phyloP scores from a whole-genome alignment of 176 grass and related monocot species.

The Tillandsia fasciculata region DNA sequence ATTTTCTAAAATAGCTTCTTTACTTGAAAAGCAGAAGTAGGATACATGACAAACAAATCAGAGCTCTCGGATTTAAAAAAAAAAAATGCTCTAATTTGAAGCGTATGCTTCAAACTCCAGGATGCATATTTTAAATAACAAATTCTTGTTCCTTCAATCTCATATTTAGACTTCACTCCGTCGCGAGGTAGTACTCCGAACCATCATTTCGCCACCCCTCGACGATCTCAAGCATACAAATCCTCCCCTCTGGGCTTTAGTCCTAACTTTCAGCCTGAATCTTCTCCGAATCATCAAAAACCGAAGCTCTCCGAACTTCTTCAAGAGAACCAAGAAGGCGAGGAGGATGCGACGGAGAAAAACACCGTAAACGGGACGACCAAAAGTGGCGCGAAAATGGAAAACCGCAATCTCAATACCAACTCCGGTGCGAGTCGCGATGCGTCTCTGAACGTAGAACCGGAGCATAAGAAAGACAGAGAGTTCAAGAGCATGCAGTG shows the following conservation, averaged over 20 bases:
- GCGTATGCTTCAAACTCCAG: neutral
- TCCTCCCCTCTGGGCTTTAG: neutral
- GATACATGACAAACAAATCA: neutral
- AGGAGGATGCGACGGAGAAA: conserved; percentile 4
- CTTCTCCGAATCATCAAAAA: conserved; percentile 25
- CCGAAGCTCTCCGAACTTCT: conserved; percentile 51
- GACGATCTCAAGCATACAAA: neutral
- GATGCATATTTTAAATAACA: neutral
- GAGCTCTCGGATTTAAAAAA: neutral
- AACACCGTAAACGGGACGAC: neutral
- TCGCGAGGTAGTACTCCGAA: conserved; percentile 44
- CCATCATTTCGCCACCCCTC: conserved; percentile 14
- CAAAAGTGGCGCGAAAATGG: conserved; percentile 16
- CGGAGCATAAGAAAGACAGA: conserved; percentile 11
- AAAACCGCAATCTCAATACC: conserved; percentile 7
- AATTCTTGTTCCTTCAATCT: no score
- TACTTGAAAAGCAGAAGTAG: neutral
- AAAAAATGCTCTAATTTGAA: neutral
- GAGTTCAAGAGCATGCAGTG: conserved; percentile 15
- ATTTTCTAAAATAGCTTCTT: neutral
- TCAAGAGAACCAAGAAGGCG: conserved; percentile 43
- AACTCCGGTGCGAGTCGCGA: neutral
- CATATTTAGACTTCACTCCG: conserved; percentile 36
- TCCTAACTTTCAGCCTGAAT: neutral
- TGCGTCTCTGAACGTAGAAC: neutral